These are phyloP conservation scores for Westerdykella aurantiaca DNA, from an alignment of 2,329 filamentous ascomycete species.

Conservation along the genomic window DNA sequence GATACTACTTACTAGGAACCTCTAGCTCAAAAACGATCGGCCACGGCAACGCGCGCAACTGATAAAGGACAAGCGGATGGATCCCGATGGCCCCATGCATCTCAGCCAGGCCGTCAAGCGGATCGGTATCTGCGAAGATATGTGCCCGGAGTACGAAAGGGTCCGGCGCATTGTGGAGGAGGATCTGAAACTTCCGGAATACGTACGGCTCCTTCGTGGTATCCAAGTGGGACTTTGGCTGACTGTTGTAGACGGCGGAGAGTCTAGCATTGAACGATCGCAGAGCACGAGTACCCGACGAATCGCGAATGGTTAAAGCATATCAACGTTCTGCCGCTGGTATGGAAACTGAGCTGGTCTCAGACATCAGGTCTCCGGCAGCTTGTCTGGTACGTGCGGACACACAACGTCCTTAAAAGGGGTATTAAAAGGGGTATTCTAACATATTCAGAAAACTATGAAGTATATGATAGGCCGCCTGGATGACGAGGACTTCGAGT, in stretches of 20 bases:
- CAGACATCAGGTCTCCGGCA: constrained; percentile 55
- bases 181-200: constrained; percentile 57
- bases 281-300: constrained; percentile 39
- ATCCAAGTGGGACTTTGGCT: no score
- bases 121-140: constrained; percentile 56
- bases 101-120: constrained; percentile 57
- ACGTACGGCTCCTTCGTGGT: constrained; percentile 37
- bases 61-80: constrained; percentile 25
- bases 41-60: constrained; percentile 47
- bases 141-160: constrained; percentile 60
- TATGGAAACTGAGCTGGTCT: constrained; percentile 57
- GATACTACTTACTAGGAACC: background rate
- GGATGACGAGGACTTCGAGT: constrained; percentile 43
- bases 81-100: constrained; percentile 54
- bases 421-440: constrained; percentile 33
- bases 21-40: constrained; percentile 15
- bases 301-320: constrained; percentile 57
- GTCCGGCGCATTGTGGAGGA: constrained; percentile 57
- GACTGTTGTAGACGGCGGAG: constrained; percentile 18
- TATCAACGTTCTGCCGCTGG: constrained; percentile 59
- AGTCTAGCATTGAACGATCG: constrained; percentile 27
- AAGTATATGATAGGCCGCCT: constrained; percentile 44
- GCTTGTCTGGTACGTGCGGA: constrained; percentile 35
- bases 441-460: constrained; percentile 33
- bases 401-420: constrained; percentile 23